Evolutionary conservation across 306 rosid species (phyloP).

Genomic region (apple (Malus domestica)): DNA sequence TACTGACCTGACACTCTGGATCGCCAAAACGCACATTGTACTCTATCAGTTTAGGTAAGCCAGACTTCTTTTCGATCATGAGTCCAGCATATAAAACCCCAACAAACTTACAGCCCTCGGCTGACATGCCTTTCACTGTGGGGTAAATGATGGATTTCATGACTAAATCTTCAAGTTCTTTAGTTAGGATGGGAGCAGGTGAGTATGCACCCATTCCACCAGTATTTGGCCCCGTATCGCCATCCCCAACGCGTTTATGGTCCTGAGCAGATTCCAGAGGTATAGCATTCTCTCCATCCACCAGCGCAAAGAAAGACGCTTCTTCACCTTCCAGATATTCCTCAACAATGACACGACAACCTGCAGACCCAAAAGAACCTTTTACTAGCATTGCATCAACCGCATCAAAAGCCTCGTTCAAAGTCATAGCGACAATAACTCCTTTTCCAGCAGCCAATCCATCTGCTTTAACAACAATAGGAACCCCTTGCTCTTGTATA

Average conservation of each 20-base stretch:
- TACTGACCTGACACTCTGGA: conserved; percentile 95
- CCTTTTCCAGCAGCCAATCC: conserved; percentile 99
- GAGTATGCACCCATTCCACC: conserved; percentile 99
- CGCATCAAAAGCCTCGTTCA: conserved; percentile 84
- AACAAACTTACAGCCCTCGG: conserved; percentile 86
- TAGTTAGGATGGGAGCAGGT: conserved; percentile 79
- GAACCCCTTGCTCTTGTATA: conserved; percentile 77
- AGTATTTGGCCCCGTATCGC: conserved; percentile 90
- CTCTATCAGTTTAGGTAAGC: conserved; percentile 88
- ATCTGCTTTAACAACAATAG: conserved; percentile 86
- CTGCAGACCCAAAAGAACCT: conserved; percentile 85
- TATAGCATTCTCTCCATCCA: conserved; percentile 91
- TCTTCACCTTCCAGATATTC: conserved; percentile 97
- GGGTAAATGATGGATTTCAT: conserved; percentile 87
- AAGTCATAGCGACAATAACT: conserved; percentile 69
- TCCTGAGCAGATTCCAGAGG: conserved; percentile 98
- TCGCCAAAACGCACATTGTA: conserved; percentile 98
- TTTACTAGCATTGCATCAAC: conserved; percentile 89
- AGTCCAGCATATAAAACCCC: conserved; percentile 94
- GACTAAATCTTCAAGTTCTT: conserved; percentile 64
- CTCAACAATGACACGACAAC: conserved; percentile 71
- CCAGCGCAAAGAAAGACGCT: conserved; percentile 84
- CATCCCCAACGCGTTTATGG: conserved; percentile 92
- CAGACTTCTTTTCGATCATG: conserved; percentile 92
- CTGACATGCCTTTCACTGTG: conserved; percentile 88